Evolutionary conservation across 164 flowering plant species (phyloP).

Genomic region (Platanus orientalis): DNA sequence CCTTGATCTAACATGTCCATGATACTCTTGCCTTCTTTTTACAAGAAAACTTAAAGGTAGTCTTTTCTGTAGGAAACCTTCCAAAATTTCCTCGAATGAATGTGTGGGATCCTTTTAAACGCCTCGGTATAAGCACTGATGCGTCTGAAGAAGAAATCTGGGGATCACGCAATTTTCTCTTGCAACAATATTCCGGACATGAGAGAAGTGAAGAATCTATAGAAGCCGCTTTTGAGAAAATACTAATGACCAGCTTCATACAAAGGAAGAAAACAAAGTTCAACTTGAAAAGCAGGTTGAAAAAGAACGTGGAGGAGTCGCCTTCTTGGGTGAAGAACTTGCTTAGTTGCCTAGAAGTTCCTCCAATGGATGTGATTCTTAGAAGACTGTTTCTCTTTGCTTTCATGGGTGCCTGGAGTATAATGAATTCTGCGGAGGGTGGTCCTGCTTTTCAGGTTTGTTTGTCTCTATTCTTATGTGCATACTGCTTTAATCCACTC

Average conservation of each 20-base stretch:
- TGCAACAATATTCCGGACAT: conserved; percentile 76
- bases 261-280: conserved; percentile 81
- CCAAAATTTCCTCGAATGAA: conserved; percentile 59
- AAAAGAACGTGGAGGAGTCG: conserved; percentile 90
- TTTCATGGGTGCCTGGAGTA: conserved; percentile 93
- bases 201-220: conserved; percentile 90
- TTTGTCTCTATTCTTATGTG: not conserved
- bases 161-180: conserved; percentile 86
- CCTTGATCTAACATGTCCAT: too few species aligned
- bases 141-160: conserved; percentile 94
- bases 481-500: not conserved
- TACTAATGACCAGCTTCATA: conserved; percentile 70
- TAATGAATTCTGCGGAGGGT: conserved; percentile 86
- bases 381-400: conserved; percentile 84
- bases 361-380: conserved; percentile 64
- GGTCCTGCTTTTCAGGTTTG: conserved; percentile 99
- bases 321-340: conserved; percentile 87
- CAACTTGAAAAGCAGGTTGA: conserved; percentile 78
- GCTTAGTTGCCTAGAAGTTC: conserved; percentile 72
- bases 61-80: conserved; percentile 46
- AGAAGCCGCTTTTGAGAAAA: conserved; percentile 92
- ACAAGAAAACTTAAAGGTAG: too few species aligned
- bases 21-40: too few species aligned
- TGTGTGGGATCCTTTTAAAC: conserved; percentile 88
- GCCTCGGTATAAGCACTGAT: conserved; percentile 69